Base-by-base conservation (phyloP, 2,329 filamentous ascomycete genomes). In the Microthyrium microscopicum region DNA sequence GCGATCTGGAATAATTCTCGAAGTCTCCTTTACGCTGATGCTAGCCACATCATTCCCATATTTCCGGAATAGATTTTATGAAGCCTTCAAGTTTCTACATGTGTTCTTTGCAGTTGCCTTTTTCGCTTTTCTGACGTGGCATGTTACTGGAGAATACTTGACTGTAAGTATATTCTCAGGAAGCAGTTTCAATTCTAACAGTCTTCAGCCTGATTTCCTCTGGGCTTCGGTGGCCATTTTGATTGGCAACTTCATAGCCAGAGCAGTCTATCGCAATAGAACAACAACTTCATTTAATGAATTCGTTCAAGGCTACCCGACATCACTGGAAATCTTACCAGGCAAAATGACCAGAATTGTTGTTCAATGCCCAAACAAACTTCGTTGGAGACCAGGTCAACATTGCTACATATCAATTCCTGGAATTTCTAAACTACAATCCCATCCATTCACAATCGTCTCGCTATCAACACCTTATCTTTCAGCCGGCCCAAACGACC, bases 71-170 rank as follows among this genome's bases (percentile, higher is more conserved):
- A 35, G 35, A 3, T 34, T 41, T 21, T 49, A 50, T 33, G 45
- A 49, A 31, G 25, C 31, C 4, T 51, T 51, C 33, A 43, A 42
- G 26, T 42, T 41, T 19, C 24, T 37, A 3, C 48, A 51, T 32
- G 36, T 47, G n/a, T 38, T 42, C 19, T 32, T 47, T 3, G 44
- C 38, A 6, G 13, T 46, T 4, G 22, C 34, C 17, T 50, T 44
- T 24, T 33, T 50, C 30, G 43, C 36, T 4, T 25, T 48, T 6
- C 35, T 48, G 17, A 46, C 41, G 27, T 51, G 48, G 48, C 48
- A 51, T 36, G 40, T 41, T 31, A 37, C 33, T 8, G 36, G 44
- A 16, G 41, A 46, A 28, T 41, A 42, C 29, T 39, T 49, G 12
- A 20, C 34, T 8, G 33, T 35, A 15, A 31, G 33, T 34, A 2